Evolutionary conservation across 148 eudicot genomes (phyloP), one percentile per base, ranked within the genome.

Genomic region (Spergularia marina): DNA sequence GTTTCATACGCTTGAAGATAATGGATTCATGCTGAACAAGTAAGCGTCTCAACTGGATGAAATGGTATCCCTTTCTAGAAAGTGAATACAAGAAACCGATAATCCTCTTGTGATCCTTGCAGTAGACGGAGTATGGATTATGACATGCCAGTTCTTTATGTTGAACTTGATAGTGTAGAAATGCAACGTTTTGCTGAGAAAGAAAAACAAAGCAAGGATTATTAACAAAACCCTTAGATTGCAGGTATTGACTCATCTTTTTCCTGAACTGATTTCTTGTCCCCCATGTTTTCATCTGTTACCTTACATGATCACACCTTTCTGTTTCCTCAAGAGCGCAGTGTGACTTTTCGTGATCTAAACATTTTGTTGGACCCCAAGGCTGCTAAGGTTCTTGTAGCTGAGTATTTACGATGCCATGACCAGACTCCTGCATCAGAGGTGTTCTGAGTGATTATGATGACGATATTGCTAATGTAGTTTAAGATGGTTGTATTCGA

Each of bases 1-100:
- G 78, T 79, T 12, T 34, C 77, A 23, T 11, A 60, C 30, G 10
- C n/a, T 4, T 3, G 51, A 54, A 12, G 52, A 69, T 18, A 59
- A 62, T 5, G 71, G 74, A 34, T 4, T 69, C 44, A 15, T 79
- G 49, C 23, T 10, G 70, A 79, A 79, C 71, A 79, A 30, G 82
- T 79, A 44, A 74, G 74, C 47, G 52, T 15, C 60, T 56, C 53
- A 16, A 58, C 74, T 74, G 6, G 20, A 75, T 65, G 16, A 55
- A 36, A 12, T 66, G 13, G 36, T 17, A 34, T 55, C 30, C 16
- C 30, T 52, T 52, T 65, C 11, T 39, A 13, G 34, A 70, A 12
- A 14, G 20, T 12, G 53, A 56, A 10, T 47, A 23, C 44, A 12
- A 18, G 51, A 52, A 39, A 1, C 53, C 40, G 40, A 53, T 15